These are phyloP conservation scores for Saprolegnia diclina DNA, from an alignment of 352 stramenopile genomes.

Conservation along the genomic window DNA sequence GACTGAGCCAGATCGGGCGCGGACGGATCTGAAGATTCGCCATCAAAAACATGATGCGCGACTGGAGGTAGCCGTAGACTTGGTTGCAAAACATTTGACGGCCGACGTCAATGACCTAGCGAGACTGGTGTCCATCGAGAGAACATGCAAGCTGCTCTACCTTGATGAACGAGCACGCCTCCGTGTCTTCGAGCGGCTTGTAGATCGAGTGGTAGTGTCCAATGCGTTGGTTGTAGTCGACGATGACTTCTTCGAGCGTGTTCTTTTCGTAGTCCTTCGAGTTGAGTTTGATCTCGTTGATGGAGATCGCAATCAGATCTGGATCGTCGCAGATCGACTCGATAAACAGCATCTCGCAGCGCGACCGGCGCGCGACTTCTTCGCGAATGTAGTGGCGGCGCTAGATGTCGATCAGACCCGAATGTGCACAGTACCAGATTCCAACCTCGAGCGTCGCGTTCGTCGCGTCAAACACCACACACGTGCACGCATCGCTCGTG, in stretches of 20 bases:
- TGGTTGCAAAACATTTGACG: conserved; percentile 81
- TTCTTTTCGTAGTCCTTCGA: conserved; percentile 68
- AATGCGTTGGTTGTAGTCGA: conserved; percentile 75
- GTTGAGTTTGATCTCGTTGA: conserved; percentile 83
- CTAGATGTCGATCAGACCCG: neutral
- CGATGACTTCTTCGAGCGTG: conserved; percentile 63
- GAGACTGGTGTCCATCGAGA: too few species aligned
- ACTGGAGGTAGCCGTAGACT: conserved; percentile 81
- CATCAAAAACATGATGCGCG: conserved; percentile 92
- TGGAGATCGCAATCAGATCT: conserved; percentile 67
- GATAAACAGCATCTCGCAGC: conserved; percentile 69
- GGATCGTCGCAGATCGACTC: conserved; percentile 71
- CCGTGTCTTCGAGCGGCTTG: conserved; percentile 49
- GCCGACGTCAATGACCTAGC: conserved; percentile 62
- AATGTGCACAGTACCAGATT: neutral
- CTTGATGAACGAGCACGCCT: conserved; percentile 70
- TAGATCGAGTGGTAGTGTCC: conserved; percentile 73
- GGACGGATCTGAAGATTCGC: conserved; percentile 93
- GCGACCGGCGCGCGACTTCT: conserved; percentile 51
- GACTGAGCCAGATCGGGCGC: conserved; percentile 94
- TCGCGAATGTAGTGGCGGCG: conserved; percentile 53
- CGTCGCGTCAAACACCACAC: conserved; percentile 78
- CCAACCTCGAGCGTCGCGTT: conserved; percentile 56
- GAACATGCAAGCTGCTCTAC: neutral
- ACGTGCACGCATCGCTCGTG: conserved; percentile 64